Conservation (phyloP, 208 protist genomes). For the Ichthyophonus hoferi region DNA sequence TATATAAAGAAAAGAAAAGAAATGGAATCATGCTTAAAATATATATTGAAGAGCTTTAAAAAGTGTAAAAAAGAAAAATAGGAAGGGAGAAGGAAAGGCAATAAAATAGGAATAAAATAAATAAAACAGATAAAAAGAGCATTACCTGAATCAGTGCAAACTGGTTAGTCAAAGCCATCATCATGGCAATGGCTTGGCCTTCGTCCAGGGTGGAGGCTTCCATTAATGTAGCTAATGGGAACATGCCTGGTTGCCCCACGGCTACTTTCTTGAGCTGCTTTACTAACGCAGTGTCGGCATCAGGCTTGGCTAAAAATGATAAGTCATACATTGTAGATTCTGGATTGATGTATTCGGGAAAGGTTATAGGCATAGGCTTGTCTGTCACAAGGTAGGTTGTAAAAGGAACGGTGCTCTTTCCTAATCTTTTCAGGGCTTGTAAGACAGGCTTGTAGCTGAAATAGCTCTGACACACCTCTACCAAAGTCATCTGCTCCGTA, state of each 20-base stretch:
- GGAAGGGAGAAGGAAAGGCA: no score
- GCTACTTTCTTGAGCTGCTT: not conserved
- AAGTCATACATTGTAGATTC: not conserved
- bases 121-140: no score
- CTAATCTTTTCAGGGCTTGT: not conserved
- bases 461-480: not conserved
- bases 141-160: not conserved
- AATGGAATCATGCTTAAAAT: no score
- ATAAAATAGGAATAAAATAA: no score
- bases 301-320: not conserved
- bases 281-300: not conserved
- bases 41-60: no score
- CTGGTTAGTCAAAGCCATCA: not conserved
- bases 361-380: not conserved
- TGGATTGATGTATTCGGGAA: not conserved
- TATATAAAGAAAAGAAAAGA: no score
- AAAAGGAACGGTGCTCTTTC: not conserved
- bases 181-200: not conserved
- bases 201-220: not conserved
- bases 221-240: not conserved
- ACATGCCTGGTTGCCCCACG: not conserved
- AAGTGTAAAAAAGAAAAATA: no score
- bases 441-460: not conserved
- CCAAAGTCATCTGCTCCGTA: not conserved
- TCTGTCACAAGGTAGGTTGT: not conserved